Evolutionary conservation across 192 early-diverging fungal genomes (phyloP).

Genomic region (Coemansia sp.): DNA sequence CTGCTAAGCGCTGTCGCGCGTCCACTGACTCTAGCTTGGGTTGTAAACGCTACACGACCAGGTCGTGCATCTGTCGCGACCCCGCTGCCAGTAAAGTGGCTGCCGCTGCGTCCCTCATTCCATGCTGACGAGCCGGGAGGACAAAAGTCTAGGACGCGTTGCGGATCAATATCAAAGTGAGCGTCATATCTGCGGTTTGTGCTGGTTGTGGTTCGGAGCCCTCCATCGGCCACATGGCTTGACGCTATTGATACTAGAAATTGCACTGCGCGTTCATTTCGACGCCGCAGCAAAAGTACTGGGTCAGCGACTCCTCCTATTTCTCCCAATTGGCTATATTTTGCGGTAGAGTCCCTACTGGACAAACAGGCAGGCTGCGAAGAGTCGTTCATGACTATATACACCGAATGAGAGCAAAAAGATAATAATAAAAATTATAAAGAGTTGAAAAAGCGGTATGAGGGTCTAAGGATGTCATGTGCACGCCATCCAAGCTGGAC

Average conservation of each 20-base stretch:
- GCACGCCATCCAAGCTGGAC: too few species aligned
- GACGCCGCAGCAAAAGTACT: constrained; percentile 7
- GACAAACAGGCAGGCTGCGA: not conserved
- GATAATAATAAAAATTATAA: not conserved
- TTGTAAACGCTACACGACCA: not conserved
- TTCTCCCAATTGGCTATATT: not conserved
- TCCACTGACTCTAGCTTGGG: not conserved
- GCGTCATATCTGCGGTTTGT: not conserved
- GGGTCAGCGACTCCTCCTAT: not conserved
- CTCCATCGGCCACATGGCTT: constrained; percentile 30
- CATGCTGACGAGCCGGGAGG: constrained; percentile 2
- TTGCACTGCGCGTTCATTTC: constrained; percentile 37
- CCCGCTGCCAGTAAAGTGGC: not conserved
- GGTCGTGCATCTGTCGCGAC: not conserved
- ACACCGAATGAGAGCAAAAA: not conserved
- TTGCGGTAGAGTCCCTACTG: not conserved
- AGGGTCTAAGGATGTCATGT: too few species aligned
- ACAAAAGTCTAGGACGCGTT: constrained; percentile 12
- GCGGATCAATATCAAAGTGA: constrained; percentile 23
- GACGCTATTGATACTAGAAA: constrained; percentile 42
- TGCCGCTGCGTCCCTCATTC: constrained; percentile 5
- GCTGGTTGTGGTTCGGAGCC: not conserved
- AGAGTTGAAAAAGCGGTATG: not conserved
- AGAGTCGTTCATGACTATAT: not conserved
- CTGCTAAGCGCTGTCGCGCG: not conserved